These are phyloP conservation scores for Aureobasidium namibiae DNA, from an alignment of 2,329 filamentous ascomycete species.

Conservation along the genomic window DNA sequence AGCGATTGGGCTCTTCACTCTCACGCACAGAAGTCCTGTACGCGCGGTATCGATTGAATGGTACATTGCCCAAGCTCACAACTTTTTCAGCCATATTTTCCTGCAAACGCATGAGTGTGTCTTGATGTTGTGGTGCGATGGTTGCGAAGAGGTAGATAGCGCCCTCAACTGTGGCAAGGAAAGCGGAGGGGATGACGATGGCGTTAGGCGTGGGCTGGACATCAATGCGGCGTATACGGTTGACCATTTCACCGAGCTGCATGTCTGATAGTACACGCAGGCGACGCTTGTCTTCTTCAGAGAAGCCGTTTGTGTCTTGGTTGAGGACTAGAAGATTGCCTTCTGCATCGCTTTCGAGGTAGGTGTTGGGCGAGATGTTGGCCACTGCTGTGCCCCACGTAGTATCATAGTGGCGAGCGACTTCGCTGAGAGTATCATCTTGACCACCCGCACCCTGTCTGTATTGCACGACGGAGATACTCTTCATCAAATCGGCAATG, in stretches of 20 bases:
- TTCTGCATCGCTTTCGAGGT: slow-evolving; percentile 76
- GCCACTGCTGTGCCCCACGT: slow-evolving; percentile 75
- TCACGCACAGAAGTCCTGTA: slow-evolving; percentile 66
- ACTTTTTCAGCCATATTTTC: slow-evolving; percentile 58
- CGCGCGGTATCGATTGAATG: slow-evolving; percentile 73
- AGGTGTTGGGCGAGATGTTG: slow-evolving; percentile 62
- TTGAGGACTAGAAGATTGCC: slow-evolving; percentile 80
- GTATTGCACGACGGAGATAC: slow-evolving; percentile 70
- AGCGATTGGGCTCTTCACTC: slow-evolving; percentile 69
- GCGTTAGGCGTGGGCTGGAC: slow-evolving; percentile 57
- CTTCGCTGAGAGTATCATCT: slow-evolving; percentile 59
- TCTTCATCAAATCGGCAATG: slow-evolving; percentile 91
- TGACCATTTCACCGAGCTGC: slow-evolving; percentile 86
- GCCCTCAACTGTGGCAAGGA: slow-evolving; percentile 85
- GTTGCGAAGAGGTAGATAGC: slow-evolving; percentile 83
- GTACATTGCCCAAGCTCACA: slow-evolving; percentile 60
- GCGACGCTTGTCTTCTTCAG: slow-evolving; percentile 60
- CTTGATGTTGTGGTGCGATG: slow-evolving; percentile 63
- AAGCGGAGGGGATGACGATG: slow-evolving; percentile 70
- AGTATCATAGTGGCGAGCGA: slow-evolving; percentile 72
- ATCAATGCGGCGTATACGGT: slow-evolving; percentile 69
- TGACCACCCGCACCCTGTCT: slow-evolving; percentile 44
- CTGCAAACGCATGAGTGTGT: slow-evolving; percentile 78
- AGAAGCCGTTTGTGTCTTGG: slow-evolving; percentile 63
- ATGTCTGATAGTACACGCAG: slow-evolving; percentile 74